phyloP scores from a whole-genome alignment of 441 rosid species.

The Eruca vesicaria region DNA sequence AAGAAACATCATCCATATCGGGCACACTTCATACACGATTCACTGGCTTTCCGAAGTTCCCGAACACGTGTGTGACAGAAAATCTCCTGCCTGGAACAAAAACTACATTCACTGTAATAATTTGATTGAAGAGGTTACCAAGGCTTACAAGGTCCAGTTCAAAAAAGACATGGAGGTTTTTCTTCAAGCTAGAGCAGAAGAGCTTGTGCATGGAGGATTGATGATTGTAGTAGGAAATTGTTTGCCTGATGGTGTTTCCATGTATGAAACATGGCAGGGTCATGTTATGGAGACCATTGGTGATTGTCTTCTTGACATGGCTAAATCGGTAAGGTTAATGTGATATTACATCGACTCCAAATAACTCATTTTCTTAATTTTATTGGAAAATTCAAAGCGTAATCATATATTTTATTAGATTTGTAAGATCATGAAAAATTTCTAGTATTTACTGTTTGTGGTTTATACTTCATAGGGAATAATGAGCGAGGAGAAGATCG shows the following conservation, averaged over 20 bases:
- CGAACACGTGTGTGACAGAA: conserved; percentile 1
- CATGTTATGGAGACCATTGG: not conserved
- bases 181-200: conserved; percentile 37
- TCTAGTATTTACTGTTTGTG: not conserved
- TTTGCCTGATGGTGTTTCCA: conserved; percentile 16
- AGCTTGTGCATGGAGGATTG: conserved; percentile 28
- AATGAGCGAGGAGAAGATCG: conserved; percentile 8
- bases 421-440: too few species aligned
- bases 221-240: conserved; percentile 21
- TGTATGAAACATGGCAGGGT: not conserved
- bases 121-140: conserved; percentile 16
- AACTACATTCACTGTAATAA: conserved; percentile 30
- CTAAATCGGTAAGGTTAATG: not conserved
- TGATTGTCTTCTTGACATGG: not conserved
- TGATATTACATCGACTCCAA: too few species aligned
- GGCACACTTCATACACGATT: conserved; percentile 22
- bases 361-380: too few species aligned
- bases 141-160: conserved; percentile 32
- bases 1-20: conserved; percentile 23
- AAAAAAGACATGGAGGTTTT: conserved; percentile 23
- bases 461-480: not conserved
- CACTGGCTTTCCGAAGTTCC: conserved; percentile 41
- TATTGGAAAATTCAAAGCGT: too few species aligned
- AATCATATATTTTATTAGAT: too few species aligned
- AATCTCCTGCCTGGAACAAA: conserved; percentile 35